phyloP scores from a whole-genome alignment of 805 yeast species.

The Priceomyces carsonii region DNA sequence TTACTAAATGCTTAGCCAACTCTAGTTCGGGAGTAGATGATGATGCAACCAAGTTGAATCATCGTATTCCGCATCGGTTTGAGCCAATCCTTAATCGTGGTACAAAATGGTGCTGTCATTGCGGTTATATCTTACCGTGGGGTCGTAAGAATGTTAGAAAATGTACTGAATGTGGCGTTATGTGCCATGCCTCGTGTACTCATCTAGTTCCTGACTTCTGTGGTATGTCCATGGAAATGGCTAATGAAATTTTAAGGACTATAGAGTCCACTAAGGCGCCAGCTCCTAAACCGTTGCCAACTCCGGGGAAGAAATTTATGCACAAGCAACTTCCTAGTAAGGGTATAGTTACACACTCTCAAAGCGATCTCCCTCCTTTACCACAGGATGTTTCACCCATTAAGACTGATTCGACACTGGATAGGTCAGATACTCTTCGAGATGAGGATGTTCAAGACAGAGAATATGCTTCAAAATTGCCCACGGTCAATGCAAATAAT shows the following conservation, averaged over 20 bases:
- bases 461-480: slow-evolving; percentile 22
- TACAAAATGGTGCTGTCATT: slow-evolving; percentile 99
- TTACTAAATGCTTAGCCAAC: slow-evolving; percentile 80
- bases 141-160: slow-evolving; percentile 90
- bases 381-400: background rate
- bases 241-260: slow-evolving; percentile 82
- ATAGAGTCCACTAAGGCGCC: slow-evolving; percentile 64
- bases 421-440: slow-evolving; percentile 9
- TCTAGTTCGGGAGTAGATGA: slow-evolving; percentile 67
- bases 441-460: slow-evolving; percentile 22
- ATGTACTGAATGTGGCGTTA: slow-evolving; percentile 90
- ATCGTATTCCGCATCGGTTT: slow-evolving; percentile 95
- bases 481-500: slow-evolving; percentile 28
- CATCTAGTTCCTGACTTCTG: slow-evolving; percentile 97
- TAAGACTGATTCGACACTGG: slow-evolving; percentile 7
- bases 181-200: slow-evolving; percentile 91
- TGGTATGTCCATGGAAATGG: slow-evolving; percentile 98
- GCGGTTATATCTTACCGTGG: slow-evolving; percentile 96
- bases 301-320: background rate
- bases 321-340: slow-evolving; percentile 4
- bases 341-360: slow-evolving; percentile 4
- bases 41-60: slow-evolving; percentile 83
- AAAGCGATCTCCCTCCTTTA: slow-evolving; percentile 2
- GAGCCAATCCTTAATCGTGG: slow-evolving; percentile 91
- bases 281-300: slow-evolving; percentile 4